phyloP scores from a whole-genome alignment of 1,139 yeast species.

The Lodderomyces parapsilosis region DNA sequence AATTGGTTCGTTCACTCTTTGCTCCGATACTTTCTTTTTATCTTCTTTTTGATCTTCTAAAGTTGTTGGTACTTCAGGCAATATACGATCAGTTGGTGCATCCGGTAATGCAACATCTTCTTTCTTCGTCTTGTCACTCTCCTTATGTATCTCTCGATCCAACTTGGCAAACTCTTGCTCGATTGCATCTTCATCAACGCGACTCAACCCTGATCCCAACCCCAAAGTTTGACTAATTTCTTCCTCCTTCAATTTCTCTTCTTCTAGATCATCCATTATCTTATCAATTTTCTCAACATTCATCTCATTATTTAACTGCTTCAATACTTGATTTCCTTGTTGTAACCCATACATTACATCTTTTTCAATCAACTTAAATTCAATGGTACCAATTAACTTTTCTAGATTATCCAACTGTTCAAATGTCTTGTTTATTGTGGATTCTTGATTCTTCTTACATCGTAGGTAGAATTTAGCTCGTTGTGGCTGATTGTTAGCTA shows the following conservation, averaged over 20 bases:
- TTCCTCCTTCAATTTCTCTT: conserved; percentile 75
- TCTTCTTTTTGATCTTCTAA: conserved; percentile 8
- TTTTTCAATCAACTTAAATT: conserved; percentile 83
- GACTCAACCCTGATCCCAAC: conserved; percentile 40
- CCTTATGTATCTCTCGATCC: conserved; percentile 37
- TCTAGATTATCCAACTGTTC: conserved; percentile 79
- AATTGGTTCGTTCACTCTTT: conserved; percentile 18
- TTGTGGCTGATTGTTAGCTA: conserved; percentile 51
- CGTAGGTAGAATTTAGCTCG: conserved; percentile 71
- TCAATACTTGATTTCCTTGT: conserved; percentile 76
- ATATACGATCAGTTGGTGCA: conserved; percentile 17
- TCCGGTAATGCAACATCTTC: conserved; percentile 18
- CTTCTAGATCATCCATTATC: conserved; percentile 81
- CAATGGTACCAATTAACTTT: conserved; percentile 69
- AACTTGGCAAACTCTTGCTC: conserved; percentile 59
- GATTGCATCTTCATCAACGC: conserved; percentile 62
- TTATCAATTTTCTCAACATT: conserved; percentile 76
- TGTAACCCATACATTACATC: conserved; percentile 78
- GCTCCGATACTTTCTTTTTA: conserved; percentile 15
- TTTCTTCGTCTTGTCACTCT: conserved; percentile 11
- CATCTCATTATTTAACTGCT: conserved; percentile 74
- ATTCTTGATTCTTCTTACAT: conserved; percentile 79
- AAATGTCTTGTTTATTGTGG: conserved; percentile 64
- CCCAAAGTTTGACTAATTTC: conserved; percentile 55
- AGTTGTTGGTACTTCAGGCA: conserved; percentile 20